Evolutionary conservation across 1,139 yeast genomes (phyloP).

Genomic region (Taiozyma onychis): DNA sequence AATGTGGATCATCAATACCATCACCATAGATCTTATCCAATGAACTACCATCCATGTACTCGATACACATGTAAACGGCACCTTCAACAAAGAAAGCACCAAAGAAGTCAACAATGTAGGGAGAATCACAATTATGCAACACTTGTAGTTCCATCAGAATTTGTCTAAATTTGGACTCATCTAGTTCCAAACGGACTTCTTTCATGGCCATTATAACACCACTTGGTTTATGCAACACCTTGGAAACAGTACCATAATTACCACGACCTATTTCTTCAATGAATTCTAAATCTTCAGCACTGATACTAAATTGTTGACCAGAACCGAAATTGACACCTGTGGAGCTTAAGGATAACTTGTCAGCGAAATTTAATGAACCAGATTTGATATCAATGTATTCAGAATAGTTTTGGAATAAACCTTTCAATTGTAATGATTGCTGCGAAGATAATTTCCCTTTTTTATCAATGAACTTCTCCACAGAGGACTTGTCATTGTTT

Average conservation of each 20-base stretch:
- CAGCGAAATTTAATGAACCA: slow-evolving; percentile 87
- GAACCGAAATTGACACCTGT: slow-evolving; percentile 87
- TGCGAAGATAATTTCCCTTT: slow-evolving; percentile 19
- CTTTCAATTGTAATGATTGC: slow-evolving; percentile 29
- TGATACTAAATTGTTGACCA: slow-evolving; percentile 82
- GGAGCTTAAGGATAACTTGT: slow-evolving; percentile 87
- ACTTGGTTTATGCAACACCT: slow-evolving; percentile 92
- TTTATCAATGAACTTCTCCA: slow-evolving; percentile 17
- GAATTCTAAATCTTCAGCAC: slow-evolving; percentile 80
- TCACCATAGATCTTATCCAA: slow-evolving; percentile 79
- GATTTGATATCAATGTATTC: slow-evolving; percentile 87
- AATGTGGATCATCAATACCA: slow-evolving; percentile 75
- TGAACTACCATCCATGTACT: slow-evolving; percentile 97
- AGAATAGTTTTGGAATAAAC: slow-evolving; percentile 74
- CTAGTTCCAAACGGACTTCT: slow-evolving; percentile 87
- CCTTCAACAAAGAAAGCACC: slow-evolving; percentile 98
- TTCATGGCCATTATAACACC: slow-evolving; percentile 95
- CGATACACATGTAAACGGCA: slow-evolving; percentile 98
- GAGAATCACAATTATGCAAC: slow-evolving; percentile 83
- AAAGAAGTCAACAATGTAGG: slow-evolving; percentile 89
- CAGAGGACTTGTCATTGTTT: slow-evolving; percentile 12
- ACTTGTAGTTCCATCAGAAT: slow-evolving; percentile 94
- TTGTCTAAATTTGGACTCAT: slow-evolving; percentile 86
- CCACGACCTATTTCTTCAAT: slow-evolving; percentile 90
- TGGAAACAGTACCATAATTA: slow-evolving; percentile 91